Conservation (phyloP, 345 rosid species). For the Brassica juncea region DNA sequence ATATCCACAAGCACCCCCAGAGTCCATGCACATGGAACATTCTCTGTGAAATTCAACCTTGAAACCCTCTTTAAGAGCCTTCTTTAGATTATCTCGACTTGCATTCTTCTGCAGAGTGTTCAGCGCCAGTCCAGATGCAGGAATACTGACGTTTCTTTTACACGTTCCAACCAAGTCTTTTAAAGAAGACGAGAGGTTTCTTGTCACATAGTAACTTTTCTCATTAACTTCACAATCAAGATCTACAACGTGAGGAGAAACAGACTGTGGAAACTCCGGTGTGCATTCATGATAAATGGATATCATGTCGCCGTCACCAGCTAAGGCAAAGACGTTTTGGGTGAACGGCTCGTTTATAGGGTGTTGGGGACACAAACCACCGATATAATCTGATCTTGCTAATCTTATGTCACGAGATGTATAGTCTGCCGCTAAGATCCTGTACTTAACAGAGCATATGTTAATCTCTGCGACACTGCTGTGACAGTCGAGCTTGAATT, state of each 20-base stretch:
- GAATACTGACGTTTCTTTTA: conserved; percentile 18
- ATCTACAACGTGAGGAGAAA: background rate
- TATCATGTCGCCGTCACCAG: background rate
- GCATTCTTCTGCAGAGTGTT: rapidly evolving
- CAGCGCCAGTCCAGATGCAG: background rate
- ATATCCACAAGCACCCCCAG: conserved; percentile 47
- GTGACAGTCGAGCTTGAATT: conserved; percentile 35
- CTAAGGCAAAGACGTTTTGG: background rate
- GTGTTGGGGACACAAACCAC: conserved; percentile 23
- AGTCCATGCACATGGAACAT: conserved; percentile 16
- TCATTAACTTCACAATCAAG: background rate
- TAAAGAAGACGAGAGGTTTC: background rate
- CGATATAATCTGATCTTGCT: background rate
- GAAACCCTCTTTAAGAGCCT: conserved; percentile 39
- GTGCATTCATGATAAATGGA: conserved; percentile 38
- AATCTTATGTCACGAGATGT: background rate
- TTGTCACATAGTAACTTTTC: conserved; percentile 14
- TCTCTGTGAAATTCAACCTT: conserved; percentile 6
- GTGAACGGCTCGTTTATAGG: background rate
- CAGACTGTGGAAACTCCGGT: rapidly evolving
- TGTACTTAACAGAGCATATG: background rate
- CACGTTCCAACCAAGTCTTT: background rate
- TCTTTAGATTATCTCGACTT: background rate
- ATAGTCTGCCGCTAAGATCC: background rate
- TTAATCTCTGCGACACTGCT: background rate